Percentiles rank a stretch among this genome's conserved stretches.
Evolutionary conservation across 2,329 filamentous ascomycete species (phyloP).

Genomic region (Curvularia sp.): DNA sequence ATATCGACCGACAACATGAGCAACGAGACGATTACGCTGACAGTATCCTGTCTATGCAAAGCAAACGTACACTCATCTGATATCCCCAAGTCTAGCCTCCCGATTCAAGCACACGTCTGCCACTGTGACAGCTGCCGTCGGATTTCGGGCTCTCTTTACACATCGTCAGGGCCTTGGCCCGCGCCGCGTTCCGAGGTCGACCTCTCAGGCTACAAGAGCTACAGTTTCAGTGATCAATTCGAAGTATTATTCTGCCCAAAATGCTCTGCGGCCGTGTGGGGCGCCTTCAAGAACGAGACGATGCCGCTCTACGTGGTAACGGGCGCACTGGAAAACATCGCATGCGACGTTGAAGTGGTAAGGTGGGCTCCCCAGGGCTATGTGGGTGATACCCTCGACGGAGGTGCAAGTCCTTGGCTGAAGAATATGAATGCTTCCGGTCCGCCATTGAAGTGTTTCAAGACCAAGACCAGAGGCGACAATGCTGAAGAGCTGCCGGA

Average conservation of each 20-base stretch:
- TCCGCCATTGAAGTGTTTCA: constrained; percentile 32
- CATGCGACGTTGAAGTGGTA: constrained; percentile 21
- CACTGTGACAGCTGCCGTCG: constrained; percentile 62
- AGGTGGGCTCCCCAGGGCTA: constrained; percentile 52
- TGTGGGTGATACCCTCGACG: constrained; percentile 60
- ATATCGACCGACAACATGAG: constrained; percentile 14
- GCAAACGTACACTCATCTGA: constrained; percentile 50
- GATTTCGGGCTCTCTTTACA: constrained; percentile 54
- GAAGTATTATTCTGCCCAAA: constrained; percentile 53
- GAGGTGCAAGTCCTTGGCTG: constrained; percentile 60
- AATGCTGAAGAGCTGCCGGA: constrained; percentile 33
- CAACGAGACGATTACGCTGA: constrained; percentile 37
- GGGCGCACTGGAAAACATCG: constrained; percentile 49
- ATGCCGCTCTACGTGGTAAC: constrained; percentile 47
- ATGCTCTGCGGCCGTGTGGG: constrained; percentile 58
- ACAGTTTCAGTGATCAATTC: constrained; percentile 47
- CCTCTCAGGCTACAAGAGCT: constrained; percentile 43
- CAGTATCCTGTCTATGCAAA: constrained; percentile 57
- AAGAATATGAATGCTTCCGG: constrained; percentile 46
- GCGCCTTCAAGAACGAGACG: constrained; percentile 30
- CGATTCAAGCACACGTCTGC: constrained; percentile 54
- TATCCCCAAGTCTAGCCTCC: constrained; percentile 48
- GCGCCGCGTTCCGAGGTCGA: constrained; percentile 39
- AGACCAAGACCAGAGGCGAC: constrained; percentile 18
- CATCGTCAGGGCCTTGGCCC: constrained; percentile 50